These are phyloP conservation scores for Phytophthora chlamydospora DNA, from an alignment of 352 stramenopile genomes.

Conservation along the genomic window DNA sequence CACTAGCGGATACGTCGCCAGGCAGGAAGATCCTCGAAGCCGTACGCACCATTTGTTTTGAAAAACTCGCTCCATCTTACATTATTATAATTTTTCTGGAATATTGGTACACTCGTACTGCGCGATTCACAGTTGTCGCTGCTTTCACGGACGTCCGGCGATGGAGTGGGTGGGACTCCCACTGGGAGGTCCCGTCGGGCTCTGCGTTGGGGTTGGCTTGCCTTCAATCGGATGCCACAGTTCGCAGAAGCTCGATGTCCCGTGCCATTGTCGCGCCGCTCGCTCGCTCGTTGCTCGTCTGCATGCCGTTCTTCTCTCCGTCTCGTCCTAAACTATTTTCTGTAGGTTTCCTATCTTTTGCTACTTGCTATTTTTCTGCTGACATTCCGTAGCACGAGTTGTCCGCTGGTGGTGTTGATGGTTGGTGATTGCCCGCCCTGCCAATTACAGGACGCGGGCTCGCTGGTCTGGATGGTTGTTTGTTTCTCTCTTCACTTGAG, in stretches of 20 bases:
- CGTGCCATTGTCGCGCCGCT: conserved; percentile 22
- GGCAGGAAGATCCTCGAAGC: background rate
- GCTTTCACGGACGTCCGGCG: conserved; percentile 24
- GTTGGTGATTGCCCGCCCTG: conserved; percentile 16
- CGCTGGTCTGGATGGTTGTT: conserved; percentile 24
- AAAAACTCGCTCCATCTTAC: conserved; percentile 53
- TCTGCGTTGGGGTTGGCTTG: conserved; percentile 12
- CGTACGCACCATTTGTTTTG: conserved; percentile 12
- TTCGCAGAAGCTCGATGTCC: conserved; percentile 4
- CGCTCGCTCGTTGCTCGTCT: conserved; percentile 39
- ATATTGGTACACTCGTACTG: conserved; percentile 46
- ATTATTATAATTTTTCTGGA: conserved; percentile 50
- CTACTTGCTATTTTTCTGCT: conserved; percentile 35
- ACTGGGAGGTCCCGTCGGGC: conserved; percentile 1
- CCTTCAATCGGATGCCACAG: conserved; percentile 33
- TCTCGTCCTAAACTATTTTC: conserved; percentile 28
- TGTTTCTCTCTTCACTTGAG: conserved; percentile 27
- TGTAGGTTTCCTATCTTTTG: conserved; percentile 32
- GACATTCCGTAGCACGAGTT: conserved; percentile 43
- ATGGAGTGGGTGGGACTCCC: conserved; percentile 4
- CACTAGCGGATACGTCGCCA: conserved; percentile 1
- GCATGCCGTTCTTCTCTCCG: conserved; percentile 22
- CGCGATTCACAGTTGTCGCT: conserved; percentile 35
- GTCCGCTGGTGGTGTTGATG: conserved; percentile 21
- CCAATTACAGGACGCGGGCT: conserved; percentile 17